Conservation (phyloP, 495 filamentous ascomycete species). For the Symbiotaphrina buchneri region DNA sequence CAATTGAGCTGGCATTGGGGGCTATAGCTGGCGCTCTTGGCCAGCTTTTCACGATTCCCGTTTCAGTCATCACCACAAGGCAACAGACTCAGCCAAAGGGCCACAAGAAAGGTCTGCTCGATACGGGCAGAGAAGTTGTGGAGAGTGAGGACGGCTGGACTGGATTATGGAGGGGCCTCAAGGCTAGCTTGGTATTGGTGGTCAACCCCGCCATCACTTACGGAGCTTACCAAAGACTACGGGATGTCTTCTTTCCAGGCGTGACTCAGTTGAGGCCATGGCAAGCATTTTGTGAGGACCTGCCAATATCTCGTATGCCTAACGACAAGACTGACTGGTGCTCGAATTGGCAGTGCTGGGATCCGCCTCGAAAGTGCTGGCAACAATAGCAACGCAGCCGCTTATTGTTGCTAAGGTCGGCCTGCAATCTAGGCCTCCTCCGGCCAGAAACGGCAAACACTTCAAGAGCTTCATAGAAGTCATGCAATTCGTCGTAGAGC, state of each 20-base stretch:
- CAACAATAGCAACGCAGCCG: conserved; percentile 84
- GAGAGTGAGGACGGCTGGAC: conserved; percentile 73
- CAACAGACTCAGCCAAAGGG: conserved; percentile 80
- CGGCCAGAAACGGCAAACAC: conserved; percentile 63
- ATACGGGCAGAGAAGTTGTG: conserved; percentile 75
- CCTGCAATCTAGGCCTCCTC: conserved; percentile 77
- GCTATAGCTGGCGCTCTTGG: conserved; percentile 78
- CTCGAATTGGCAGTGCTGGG: conserved; percentile 45
- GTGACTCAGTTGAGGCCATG: conserved; percentile 56
- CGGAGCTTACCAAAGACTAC: conserved; percentile 82
- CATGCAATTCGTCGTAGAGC: conserved; percentile 75
- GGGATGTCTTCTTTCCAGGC: conserved; percentile 54
- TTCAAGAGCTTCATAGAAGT: conserved; percentile 93
- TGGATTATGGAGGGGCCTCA: conserved; percentile 86
- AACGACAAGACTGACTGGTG: neutral
- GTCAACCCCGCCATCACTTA: conserved; percentile 97
- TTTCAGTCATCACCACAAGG: conserved; percentile 83
- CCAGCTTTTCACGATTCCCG: conserved; percentile 89
- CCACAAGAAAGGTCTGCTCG: conserved; percentile 70
- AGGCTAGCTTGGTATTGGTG: conserved; percentile 89
- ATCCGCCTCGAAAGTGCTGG: conserved; percentile 78
- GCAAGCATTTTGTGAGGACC: conserved; percentile 73
- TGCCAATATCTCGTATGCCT: conserved; percentile 7
- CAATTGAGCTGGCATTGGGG: conserved; percentile 67
- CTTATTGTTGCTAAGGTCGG: conserved; percentile 97